Evolutionary conservation across 306 rosid genomes (phyloP).

Genomic region (Acacia acuminata): DNA sequence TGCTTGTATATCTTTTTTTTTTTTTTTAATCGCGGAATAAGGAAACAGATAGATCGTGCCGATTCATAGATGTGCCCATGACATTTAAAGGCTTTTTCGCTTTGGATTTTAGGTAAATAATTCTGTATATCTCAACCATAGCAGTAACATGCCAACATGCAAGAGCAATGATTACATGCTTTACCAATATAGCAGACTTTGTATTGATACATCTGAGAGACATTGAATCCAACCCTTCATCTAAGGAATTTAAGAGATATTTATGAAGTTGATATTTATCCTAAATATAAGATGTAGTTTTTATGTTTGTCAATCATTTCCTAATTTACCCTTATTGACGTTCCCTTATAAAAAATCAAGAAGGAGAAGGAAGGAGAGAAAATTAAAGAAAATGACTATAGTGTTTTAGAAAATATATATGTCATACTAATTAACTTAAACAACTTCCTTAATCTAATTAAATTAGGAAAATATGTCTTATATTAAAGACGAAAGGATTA

Average conservation of each 20-base stretch:
- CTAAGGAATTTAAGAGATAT: neutral
- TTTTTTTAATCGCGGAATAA: neutral
- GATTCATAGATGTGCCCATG: neutral
- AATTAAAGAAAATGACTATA: too few relatives aligned
- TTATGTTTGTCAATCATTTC: too few relatives aligned
- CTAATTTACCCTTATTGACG: too few relatives aligned
- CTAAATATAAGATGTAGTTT: too few relatives aligned
- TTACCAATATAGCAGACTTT: neutral
- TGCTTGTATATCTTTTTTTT: neutral
- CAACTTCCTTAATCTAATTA: too few relatives aligned
- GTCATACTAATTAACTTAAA: too few relatives aligned
- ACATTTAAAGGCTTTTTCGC: neutral
- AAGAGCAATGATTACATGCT: neutral
- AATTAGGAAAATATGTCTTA: too few relatives aligned
- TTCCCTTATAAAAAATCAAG: too few relatives aligned
- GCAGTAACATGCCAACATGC: neutral
- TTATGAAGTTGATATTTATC: too few relatives aligned
- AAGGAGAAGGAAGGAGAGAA: too few relatives aligned
- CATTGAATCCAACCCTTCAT: neutral
- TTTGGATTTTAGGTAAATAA: neutral
- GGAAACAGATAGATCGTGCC: neutral
- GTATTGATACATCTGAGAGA: neutral
- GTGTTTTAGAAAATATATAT: too few relatives aligned
- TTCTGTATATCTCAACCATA: neutral
- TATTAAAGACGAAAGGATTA: neutral